Percentiles rank a stretch among this genome's conserved stretches.
These are phyloP conservation scores for Coemansia sp. DNA, from an alignment of 192 early-diverging fungal genomes.

Conservation along the genomic window DNA sequence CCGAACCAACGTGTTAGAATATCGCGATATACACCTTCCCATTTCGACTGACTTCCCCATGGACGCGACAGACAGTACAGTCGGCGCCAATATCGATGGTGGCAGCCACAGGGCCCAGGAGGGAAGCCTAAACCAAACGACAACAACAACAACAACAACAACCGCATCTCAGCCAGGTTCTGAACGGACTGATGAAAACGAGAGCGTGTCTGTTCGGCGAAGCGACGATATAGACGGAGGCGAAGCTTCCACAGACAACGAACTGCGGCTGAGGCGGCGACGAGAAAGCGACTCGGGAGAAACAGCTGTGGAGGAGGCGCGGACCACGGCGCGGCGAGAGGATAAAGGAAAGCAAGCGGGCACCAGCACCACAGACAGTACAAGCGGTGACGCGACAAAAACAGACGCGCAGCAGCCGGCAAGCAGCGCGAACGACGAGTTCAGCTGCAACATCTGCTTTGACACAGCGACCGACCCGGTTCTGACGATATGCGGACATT, in stretches of 20 bases:
- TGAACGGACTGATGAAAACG: background rate
- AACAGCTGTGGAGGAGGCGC: background rate
- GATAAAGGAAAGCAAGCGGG: constrained; percentile 16
- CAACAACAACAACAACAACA: background rate
- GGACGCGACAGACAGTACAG: background rate
- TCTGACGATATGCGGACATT: constrained; percentile 74
- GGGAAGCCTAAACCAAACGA: background rate
- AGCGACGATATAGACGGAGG: background rate
- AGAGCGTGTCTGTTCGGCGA: background rate
- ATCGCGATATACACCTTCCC: background rate
- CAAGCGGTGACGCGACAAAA: constrained; percentile 6
- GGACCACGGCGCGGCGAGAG: constrained; percentile 7
- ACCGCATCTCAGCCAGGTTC: background rate
- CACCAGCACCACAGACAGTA: background rate
- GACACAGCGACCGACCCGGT: constrained; percentile 75
- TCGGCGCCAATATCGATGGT: background rate
- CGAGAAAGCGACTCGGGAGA: constrained; percentile 3
- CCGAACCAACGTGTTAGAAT: background rate
- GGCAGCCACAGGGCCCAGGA: background rate
- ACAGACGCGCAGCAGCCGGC: constrained; percentile 1
- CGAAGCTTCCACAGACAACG: background rate
- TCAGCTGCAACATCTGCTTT: constrained; percentile 60
- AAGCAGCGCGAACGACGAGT: constrained; percentile 27
- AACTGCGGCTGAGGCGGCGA: constrained; percentile 16
- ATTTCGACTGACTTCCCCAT: background rate